Evolutionary conservation across 179 eudicot species (phyloP).

Genomic region (Dionaea muscipula): DNA sequence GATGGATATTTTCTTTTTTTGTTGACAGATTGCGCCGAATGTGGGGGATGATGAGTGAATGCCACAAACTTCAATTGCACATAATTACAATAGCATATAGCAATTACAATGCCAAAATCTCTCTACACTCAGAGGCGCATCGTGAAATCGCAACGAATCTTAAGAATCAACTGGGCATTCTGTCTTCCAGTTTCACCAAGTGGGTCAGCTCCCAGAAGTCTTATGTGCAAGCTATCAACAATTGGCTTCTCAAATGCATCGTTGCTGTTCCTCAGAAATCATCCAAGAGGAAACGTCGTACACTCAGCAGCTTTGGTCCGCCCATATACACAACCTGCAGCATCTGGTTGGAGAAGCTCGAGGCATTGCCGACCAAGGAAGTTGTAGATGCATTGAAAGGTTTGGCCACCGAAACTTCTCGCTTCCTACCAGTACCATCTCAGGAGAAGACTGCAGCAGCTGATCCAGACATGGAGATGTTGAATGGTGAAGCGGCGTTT

Average conservation of each 20-base stretch:
- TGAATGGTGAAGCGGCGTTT: slow-evolving; percentile 26
- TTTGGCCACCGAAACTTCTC: slow-evolving; percentile 42
- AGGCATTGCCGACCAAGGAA: slow-evolving; percentile 31
- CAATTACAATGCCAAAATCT: slow-evolving; percentile 30
- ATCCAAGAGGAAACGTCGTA: slow-evolving; percentile 31
- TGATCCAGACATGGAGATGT: slow-evolving; percentile 21
- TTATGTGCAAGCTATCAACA: slow-evolving; percentile 49
- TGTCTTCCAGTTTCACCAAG: slow-evolving; percentile 52
- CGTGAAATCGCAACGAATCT: slow-evolving; percentile 36
- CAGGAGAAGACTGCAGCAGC: slow-evolving; percentile 38
- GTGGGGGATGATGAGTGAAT: slow-evolving; percentile 88
- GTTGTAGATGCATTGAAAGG: slow-evolving; percentile 43
- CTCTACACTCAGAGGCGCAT: slow-evolving; percentile 48
- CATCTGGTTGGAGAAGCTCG: slow-evolving; percentile 57
- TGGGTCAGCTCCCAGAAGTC: slow-evolving; percentile 63
- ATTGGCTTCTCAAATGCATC: slow-evolving; percentile 75
- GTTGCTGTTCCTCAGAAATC: slow-evolving; percentile 31
- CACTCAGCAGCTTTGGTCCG: slow-evolving; percentile 44
- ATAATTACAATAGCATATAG: slow-evolving; percentile 32
- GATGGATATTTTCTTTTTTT: not conserved
- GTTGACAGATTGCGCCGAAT: slow-evolving; percentile 56
- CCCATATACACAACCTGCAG: slow-evolving; percentile 69
- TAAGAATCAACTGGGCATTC: slow-evolving; percentile 31
- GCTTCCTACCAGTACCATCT: slow-evolving; percentile 55
- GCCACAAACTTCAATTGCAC: slow-evolving; percentile 67